Evolutionary conservation across 192 early-diverging fungal genomes (phyloP).

Genomic region (Backusella sp.): DNA sequence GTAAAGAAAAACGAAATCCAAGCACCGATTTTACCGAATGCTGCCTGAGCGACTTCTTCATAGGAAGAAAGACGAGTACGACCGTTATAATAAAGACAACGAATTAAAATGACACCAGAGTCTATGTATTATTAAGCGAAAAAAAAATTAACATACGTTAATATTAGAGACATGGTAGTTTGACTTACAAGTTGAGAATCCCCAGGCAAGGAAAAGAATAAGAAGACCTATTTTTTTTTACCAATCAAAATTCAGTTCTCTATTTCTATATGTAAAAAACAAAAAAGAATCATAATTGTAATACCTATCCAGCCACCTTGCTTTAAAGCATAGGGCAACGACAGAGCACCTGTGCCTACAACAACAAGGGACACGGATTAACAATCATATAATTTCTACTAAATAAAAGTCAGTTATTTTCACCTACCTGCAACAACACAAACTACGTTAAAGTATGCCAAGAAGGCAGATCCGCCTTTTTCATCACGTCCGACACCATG

Average conservation of each 20-base stretch:
- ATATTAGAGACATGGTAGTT: not conserved
- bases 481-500: constrained; percentile 25
- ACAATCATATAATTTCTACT: too few relatives aligned
- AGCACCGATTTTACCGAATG: constrained; percentile 64
- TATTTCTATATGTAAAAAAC: not conserved
- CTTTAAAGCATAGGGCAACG: constrained; percentile 57
- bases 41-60: constrained; percentile 63
- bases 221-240: constrained; percentile 12
- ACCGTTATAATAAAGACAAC: constrained; percentile 34
- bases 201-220: constrained; percentile 24
- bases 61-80: constrained; percentile 51
- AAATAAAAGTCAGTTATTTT: too few relatives aligned
- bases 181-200: constrained; percentile 22
- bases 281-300: constrained; percentile 11
- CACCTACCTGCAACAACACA: constrained; percentile 83
- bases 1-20: constrained; percentile 62
- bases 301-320: constrained; percentile 40
- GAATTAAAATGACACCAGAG: constrained; percentile 21
- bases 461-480: constrained; percentile 47
- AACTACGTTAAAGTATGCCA: constrained; percentile 57
- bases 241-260: not conserved
- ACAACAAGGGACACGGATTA: too few relatives aligned
- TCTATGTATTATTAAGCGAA: not conserved
- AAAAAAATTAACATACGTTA: not conserved
- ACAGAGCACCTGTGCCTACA: constrained; percentile 82